Percentiles rank a stretch among this genome's conserved stretches.
phyloP scores from a whole-genome alignment of 2,329 filamentous ascomycete species.

The Venturia effusa region DNA sequence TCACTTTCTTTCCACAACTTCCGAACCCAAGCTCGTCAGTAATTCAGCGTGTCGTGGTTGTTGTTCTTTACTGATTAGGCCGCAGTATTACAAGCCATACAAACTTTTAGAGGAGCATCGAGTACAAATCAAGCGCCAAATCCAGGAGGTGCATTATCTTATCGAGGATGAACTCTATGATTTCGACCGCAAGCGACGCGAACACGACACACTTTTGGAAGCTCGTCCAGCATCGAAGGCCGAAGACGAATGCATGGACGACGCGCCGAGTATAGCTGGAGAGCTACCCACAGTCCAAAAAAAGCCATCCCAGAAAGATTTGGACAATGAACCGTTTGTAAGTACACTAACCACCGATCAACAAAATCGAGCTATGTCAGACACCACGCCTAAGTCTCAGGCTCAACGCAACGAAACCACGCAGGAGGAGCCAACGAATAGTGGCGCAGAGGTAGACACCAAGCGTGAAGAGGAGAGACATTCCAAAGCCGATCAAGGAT shows the following conservation, averaged over 20 bases:
- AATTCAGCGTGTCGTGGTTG: not conserved
- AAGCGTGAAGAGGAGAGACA: conserved; percentile 23
- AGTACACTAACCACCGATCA: conserved; percentile 11
- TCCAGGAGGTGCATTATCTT: conserved; percentile 50
- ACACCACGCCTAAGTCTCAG: not conserved
- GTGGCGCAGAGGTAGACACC: not conserved
- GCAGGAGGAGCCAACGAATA: not conserved
- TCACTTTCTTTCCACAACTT: conserved; percentile 59
- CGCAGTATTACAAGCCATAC: conserved; percentile 79
- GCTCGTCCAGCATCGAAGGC: not conserved
- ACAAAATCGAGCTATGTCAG: not conserved
- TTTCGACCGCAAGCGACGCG: conserved; percentile 40
- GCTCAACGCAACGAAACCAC: not conserved
- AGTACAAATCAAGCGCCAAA: conserved; percentile 58
- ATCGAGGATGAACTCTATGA: conserved; percentile 56
- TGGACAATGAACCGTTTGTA: conserved; percentile 25
- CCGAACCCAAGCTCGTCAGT: conserved; percentile 64
- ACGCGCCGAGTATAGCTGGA: not conserved
- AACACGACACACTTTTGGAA: conserved; percentile 4
- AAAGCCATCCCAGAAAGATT: not conserved
- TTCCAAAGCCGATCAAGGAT: conserved; percentile 12
- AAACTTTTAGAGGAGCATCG: conserved; percentile 60
- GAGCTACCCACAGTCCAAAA: not conserved
- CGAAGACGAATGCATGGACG: not conserved
- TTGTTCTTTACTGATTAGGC: not conserved